Base-by-base conservation (phyloP, 192 early-diverging fungal species). In the Backusella sp. region DNA sequence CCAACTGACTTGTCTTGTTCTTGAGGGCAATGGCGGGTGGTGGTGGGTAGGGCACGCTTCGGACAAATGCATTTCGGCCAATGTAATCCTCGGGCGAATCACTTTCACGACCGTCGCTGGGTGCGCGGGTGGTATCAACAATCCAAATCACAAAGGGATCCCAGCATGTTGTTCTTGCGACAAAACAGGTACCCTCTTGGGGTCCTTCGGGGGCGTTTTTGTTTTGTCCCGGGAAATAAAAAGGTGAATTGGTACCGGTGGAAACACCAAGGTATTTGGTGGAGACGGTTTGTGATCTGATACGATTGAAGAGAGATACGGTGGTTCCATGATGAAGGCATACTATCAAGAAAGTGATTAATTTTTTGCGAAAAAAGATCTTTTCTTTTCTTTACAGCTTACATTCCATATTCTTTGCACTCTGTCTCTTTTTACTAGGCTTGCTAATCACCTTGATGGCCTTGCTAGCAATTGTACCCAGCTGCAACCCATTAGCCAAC, bases 371-470 rank as follows among this genome's bases (percentile, higher is more conserved):
- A 39, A 12, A 11, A 39, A 39, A 12, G 9, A 39, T 3, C 37
- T 1, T 3, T 11, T 39, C 12, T 11, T 39, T 39, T 39, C 3
- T 39, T 15, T 1, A 37, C 6, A 21, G 77, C 79, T 84, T 84
- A 86, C 85, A 81, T 74, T 93, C 90, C 81, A 92, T 90, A 80
- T 93, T 93, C 76, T 95, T 95, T 19, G 89, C 88, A 62, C 91
- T 95, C 73, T 95, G 93, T 52, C 92, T 89, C 85, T 96, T 96
- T 83, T 95, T 96, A 67, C 90, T 92, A 2, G 96, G 96, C 83
- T 98, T 98, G 71, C 92, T 94, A 68, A 98, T 96, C 21, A 96
- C 93, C 70, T 94, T 94, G 77, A 98, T 92, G 6, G 92, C 91
- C 42, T 88, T 89, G 46, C 92, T 92, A 30, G 91, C 88, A 82